phyloP scores from a whole-genome alignment of 164 flowering plant genomes.

The Aristolochia contorta region DNA sequence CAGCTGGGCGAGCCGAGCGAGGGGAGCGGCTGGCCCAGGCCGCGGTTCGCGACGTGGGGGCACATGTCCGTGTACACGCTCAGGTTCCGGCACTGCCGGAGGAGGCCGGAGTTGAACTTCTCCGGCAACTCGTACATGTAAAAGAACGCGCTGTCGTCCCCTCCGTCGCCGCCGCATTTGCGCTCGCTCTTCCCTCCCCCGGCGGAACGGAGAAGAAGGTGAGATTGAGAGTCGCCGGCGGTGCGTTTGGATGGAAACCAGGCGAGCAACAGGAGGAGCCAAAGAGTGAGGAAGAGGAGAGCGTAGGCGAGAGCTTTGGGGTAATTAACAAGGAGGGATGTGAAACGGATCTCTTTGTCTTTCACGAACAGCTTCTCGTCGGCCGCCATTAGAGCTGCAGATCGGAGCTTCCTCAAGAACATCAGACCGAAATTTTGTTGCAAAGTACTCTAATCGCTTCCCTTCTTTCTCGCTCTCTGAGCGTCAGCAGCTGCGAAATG shows the following conservation, averaged over 20 bases:
- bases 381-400: conserved; percentile 4
- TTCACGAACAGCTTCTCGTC: conserved; percentile 1
- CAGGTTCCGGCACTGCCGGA: conserved; percentile 29
- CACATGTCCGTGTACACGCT: conserved; percentile 48
- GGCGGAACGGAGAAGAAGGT: neutral
- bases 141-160: no score
- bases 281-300: conserved; percentile 9
- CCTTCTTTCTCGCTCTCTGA: no score
- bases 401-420: conserved; percentile 5
- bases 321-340: neutral
- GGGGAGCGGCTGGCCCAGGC: conserved; percentile 37
- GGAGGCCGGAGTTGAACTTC: conserved; percentile 34
- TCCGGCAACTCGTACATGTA: conserved; percentile 39
- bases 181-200: neutral
- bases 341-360: conserved; percentile 4
- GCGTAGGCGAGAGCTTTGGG: conserved; percentile 3
- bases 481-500: no score
- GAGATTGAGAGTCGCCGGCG: neutral
- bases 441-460: no score
- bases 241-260: neutral
- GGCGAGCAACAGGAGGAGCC: conserved; percentile 7
- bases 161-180: conserved; percentile 5
- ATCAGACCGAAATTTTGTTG: no score
- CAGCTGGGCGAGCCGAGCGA: conserved; percentile 14
- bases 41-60: conserved; percentile 42